Evolutionary conservation across 495 filamentous ascomycete species (phyloP).

Genomic region (Paragyromitra xinjiangensis): DNA sequence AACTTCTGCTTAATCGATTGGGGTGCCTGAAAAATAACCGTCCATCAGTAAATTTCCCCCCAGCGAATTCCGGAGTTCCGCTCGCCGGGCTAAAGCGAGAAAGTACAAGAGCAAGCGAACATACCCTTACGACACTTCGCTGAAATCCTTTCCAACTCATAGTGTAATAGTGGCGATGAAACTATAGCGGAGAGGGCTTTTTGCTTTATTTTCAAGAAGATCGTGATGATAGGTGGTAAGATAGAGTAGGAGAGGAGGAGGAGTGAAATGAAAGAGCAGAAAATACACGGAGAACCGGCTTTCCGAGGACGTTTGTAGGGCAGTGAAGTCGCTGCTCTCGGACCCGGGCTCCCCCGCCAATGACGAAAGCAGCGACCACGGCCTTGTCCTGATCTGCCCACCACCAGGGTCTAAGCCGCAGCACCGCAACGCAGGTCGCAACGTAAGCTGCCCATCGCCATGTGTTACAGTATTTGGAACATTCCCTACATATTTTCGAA

Average conservation of each 20-base stretch:
- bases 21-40: slow-evolving; percentile 69
- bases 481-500: slow-evolving; percentile 7
- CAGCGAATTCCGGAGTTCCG: slow-evolving; percentile 9
- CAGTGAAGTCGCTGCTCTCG: slow-evolving; percentile 41
- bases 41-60: slow-evolving; percentile 43
- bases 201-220: slow-evolving; percentile 21
- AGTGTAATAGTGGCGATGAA: slow-evolving; percentile 9
- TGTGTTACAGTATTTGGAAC: slow-evolving; percentile 18
- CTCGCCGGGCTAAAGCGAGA: slow-evolving; percentile 14
- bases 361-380: slow-evolving; percentile 50
- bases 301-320: slow-evolving; percentile 43
- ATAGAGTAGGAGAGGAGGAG: slow-evolving; percentile 20
- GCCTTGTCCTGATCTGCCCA: slow-evolving; percentile 28
- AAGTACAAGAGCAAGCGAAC: slow-evolving; percentile 55
- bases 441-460: slow-evolving; percentile 29
- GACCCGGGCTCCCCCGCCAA: slow-evolving; percentile 44
- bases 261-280: slow-evolving; percentile 21
- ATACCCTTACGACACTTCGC: slow-evolving; percentile 83
- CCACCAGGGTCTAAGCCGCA: slow-evolving; percentile 44
- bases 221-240: slow-evolving; percentile 19
- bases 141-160: slow-evolving; percentile 99
- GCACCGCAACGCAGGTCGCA: slow-evolving; percentile 25
- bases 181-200: slow-evolving; percentile 24
- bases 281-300: slow-evolving; percentile 42
- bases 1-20: slow-evolving; percentile 90